These are phyloP conservation scores for Mucor saturninus DNA, from an alignment of 371 early-diverging fungal genomes.

Conservation along the genomic window DNA sequence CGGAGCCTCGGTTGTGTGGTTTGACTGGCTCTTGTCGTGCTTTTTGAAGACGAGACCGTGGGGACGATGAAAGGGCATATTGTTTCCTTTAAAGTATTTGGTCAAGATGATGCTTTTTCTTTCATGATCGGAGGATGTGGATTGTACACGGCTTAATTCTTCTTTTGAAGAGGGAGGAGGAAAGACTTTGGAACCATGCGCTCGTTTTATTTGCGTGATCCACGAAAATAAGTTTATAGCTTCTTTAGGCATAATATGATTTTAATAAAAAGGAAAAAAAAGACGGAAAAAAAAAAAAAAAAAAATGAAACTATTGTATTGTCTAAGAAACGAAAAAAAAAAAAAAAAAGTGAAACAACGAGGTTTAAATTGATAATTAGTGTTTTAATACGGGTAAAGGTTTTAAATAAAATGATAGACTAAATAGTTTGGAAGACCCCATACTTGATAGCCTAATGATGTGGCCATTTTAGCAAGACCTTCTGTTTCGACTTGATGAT, in stretches of 20 bases:
- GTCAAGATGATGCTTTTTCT: slow-evolving; percentile 1
- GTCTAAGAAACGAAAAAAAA: neutral
- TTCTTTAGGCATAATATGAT: slow-evolving; percentile 1
- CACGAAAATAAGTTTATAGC: slow-evolving; percentile 4
- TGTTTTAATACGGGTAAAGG: neutral
- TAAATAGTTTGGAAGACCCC: slow-evolving; percentile 43
- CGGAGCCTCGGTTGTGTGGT: neutral
- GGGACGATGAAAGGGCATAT: slow-evolving; percentile 9
- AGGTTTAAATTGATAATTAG: neutral
- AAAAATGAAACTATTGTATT: neutral
- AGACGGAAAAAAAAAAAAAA: neutral
- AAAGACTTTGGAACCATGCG: neutral
- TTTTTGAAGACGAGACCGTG: slow-evolving; percentile 8
- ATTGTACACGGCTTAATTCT: too few species aligned
- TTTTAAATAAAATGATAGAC: slow-evolving; percentile 38
- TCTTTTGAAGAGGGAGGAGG: neutral
- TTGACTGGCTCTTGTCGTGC: neutral
- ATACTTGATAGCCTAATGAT: slow-evolving; percentile 54
- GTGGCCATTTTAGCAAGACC: slow-evolving; percentile 79
- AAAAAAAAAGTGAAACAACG: neutral
- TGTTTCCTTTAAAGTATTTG: neutral
- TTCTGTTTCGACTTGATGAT: slow-evolving; percentile 72
- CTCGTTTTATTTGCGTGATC: slow-evolving; percentile 13
- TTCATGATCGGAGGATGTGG: neutral
- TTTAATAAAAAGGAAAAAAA: neutral